These are phyloP conservation scores for Leccinellum luteum DNA, from an alignment of 768 basidiomycete genomes.

Conservation along the genomic window DNA sequence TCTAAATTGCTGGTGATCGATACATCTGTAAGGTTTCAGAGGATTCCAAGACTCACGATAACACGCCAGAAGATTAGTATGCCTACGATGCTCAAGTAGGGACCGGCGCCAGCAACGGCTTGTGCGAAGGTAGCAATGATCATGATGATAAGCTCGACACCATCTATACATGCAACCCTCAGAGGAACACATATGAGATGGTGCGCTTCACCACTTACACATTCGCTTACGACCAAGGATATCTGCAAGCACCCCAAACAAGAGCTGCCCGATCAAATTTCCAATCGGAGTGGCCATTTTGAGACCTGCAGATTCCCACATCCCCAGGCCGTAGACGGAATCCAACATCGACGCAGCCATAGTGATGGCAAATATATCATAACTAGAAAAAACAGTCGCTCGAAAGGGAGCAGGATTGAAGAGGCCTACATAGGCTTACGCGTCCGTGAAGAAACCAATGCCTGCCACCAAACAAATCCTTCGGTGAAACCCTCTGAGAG, in stretches of 20 bases:
- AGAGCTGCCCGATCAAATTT: constrained; percentile 67
- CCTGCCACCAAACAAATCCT: constrained; percentile 67
- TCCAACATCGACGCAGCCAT: constrained; percentile 80
- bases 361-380: constrained; percentile 86
- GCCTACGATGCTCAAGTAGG: constrained; percentile 63
- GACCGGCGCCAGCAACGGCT: constrained; percentile 64
- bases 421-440: constrained; percentile 36
- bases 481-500: constrained; percentile 69
- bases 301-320: constrained; percentile 64
- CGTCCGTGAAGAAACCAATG: constrained; percentile 87
- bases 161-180: constrained; percentile 29
- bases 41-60: constrained; percentile 37
- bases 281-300: constrained; percentile 75
- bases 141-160: constrained; percentile 64
- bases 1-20: constrained; percentile 42
- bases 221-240: constrained; percentile 69
- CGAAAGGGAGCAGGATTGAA: background rate
- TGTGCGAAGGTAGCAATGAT: constrained; percentile 75
- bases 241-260: constrained; percentile 79
- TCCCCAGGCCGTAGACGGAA: constrained; percentile 54
- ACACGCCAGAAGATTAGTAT: constrained; percentile 80
- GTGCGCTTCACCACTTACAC: constrained; percentile 45
- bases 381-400: constrained; percentile 24
- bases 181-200: background rate
- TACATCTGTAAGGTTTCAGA: background rate